Evolutionary conservation across 1,284 basidiomycete genomes (phyloP).

Genomic region (Heterobasidion annosum): DNA sequence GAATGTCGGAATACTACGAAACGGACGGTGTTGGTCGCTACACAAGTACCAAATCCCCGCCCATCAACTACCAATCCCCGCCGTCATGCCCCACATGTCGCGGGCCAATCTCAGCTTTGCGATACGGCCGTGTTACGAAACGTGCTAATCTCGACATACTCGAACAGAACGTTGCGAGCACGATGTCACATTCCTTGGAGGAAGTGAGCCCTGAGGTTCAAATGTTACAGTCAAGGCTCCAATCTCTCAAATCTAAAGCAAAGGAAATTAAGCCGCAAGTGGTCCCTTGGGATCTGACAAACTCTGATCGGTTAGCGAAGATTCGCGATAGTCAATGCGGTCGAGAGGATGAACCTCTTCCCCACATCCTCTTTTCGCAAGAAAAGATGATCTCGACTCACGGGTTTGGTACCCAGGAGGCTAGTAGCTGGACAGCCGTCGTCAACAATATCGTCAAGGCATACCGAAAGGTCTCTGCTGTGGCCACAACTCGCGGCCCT

Average conservation of each 20-base stretch:
- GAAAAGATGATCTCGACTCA: conserved; percentile 17
- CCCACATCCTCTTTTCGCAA: conserved; percentile 12
- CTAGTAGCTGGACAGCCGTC: conserved; percentile 26
- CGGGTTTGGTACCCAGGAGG: conserved; percentile 20
- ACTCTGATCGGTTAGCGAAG: not conserved
- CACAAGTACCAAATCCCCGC: conserved; percentile 29
- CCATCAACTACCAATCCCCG: conserved; percentile 31
- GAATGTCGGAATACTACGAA: conserved; percentile 45
- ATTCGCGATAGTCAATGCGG: conserved; percentile 8
- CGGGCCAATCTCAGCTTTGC: conserved; percentile 36
- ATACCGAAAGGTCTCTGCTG: conserved; percentile 26
- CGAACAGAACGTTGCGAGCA: conserved; percentile 49
- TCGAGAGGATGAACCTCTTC: conserved; percentile 12
- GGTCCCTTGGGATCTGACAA: not conserved
- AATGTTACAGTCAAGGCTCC: not conserved
- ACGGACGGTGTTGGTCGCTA: conserved; percentile 25
- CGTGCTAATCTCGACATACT: conserved; percentile 52
- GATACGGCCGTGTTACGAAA: conserved; percentile 55
- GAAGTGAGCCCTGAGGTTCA: conserved; percentile 20
- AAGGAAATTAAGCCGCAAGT: not conserved
- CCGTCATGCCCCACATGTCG: conserved; percentile 52
- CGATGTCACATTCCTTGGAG: conserved; percentile 35
- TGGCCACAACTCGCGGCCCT: conserved; percentile 35
- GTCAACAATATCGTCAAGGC: conserved; percentile 21
- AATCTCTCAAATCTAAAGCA: not conserved